Percentiles rank a stretch among this genome's conserved stretches.
These are phyloP conservation scores for Diaporthe vaccinii DNA, from an alignment of 2,329 filamentous ascomycete genomes.

Conservation along the genomic window DNA sequence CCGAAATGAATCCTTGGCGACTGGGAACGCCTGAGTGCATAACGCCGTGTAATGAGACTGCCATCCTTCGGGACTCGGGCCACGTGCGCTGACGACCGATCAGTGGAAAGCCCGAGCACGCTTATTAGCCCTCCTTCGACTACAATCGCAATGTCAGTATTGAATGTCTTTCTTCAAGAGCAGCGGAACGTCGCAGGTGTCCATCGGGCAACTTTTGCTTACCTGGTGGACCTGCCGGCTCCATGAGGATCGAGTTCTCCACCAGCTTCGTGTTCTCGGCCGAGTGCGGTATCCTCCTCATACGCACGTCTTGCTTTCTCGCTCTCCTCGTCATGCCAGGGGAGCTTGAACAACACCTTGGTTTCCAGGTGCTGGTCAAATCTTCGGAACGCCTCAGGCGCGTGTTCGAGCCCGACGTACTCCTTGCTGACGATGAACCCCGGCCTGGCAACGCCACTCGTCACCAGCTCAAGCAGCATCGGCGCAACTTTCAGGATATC, in stretches of 20 bases:
- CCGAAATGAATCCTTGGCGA: constrained; percentile 29
- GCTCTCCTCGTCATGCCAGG: neutral
- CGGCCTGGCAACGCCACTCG: constrained; percentile 45
- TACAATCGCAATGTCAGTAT: neutral
- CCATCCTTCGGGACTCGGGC: constrained; percentile 6
- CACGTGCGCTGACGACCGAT: constrained; percentile 20
- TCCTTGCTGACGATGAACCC: constrained; percentile 48
- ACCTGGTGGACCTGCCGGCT: neutral
- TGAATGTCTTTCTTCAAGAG: neutral
- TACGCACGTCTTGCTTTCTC: neutral
- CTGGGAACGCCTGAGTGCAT: constrained; percentile 1
- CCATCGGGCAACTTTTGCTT: neutral
- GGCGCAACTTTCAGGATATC: constrained; percentile 40
- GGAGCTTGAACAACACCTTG: constrained; percentile 44
- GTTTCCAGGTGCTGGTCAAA: constrained; percentile 45
- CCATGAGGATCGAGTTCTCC: neutral
- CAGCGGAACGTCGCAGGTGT: too few species aligned
- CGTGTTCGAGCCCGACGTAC: constrained; percentile 48
- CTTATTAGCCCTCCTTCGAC: neutral
- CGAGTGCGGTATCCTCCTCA: neutral
- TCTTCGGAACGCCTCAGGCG: constrained; percentile 45
- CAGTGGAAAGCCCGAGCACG: constrained; percentile 10
- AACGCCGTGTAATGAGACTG: neutral
- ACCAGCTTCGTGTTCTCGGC: neutral
- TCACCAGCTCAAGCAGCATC: constrained; percentile 46